Base-by-base conservation (phyloP, 2,329 filamentous ascomycete species). In the Fonsecaea nubica region DNA sequence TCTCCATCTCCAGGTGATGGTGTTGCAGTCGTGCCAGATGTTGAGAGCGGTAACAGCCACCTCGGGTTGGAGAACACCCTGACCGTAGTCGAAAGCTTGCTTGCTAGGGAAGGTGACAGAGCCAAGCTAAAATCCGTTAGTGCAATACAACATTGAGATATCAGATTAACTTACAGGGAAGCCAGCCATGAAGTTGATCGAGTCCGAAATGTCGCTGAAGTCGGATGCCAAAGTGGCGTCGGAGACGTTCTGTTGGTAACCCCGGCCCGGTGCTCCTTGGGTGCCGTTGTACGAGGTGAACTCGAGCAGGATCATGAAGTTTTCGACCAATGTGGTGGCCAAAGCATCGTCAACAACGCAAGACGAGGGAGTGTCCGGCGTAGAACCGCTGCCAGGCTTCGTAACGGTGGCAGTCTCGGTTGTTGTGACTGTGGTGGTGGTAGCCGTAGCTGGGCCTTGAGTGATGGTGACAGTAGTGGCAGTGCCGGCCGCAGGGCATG, bases 121-220 rank as follows among this genome's bases (percentile, higher is more conserved):
- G 38, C 69, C 69, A 35, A 72, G 67, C 70, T 71, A 61, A 9
- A 70, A 58, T n/a, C 18, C 35, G 13, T 58, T 50, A 63, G 42
- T 53, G 54, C 30, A 32, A 32, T 32, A 6, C 30, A 40, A 12
- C 8, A 50, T 1, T 10, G 13, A 32, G 5, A 45, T 9, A 36
- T 8, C 5, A n/a, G n/a, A 33, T n/a, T 18, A 38, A 71, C 70
- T 72, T 69, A 72, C 70, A 68, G 71, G 67, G 60, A 72, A 64
- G 30, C 71, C 71, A 53, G 71, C 70, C 69, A 73, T 72, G 62
- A 65, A 72, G 71, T 73, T 73, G 66, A 73, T 73, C 33, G 69
- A 70, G 69, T 73, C 71, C 8, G 71, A 73, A 62, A 68, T 71
- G 53, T 73, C 71, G 40, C 42, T 35, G 64, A 73, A 73, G 45